phyloP scores from a whole-genome alignment of 805 yeast species.

The Starmerella roubikii region DNA sequence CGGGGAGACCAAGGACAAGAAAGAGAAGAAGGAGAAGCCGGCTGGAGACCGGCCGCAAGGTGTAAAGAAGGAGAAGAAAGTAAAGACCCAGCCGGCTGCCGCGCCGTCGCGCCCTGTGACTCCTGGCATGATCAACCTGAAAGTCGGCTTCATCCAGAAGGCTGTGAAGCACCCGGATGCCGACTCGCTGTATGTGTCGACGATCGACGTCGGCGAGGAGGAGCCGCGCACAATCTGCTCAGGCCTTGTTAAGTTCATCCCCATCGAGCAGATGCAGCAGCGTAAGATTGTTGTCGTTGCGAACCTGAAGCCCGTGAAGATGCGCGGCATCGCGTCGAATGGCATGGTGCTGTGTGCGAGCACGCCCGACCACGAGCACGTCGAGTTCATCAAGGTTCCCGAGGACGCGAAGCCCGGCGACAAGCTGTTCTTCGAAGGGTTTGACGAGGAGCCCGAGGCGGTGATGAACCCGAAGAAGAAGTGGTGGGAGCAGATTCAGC shows the following conservation, averaged over 20 bases:
- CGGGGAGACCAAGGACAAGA: constrained; percentile 36
- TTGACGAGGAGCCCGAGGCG: constrained; percentile 76
- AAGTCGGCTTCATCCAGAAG: constrained; percentile 94
- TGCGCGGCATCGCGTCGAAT: constrained; percentile 91
- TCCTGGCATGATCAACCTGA: constrained; percentile 79
- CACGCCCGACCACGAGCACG: constrained; percentile 42
- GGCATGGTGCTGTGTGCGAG: constrained; percentile 95
- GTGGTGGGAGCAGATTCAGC: constrained; percentile 92
- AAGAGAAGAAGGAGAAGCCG: constrained; percentile 22
- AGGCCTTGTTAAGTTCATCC: constrained; percentile 79
- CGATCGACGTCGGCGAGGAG: constrained; percentile 90
- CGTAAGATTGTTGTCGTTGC: constrained; percentile 84
- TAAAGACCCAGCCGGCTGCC: constrained; percentile 43
- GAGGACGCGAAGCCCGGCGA: constrained; percentile 89
- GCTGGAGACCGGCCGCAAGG: constrained; percentile 17
- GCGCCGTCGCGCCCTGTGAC: constrained; percentile 29
- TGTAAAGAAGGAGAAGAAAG: constrained; percentile 32
- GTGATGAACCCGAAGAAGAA: constrained; percentile 96
- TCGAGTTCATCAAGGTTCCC: constrained; percentile 93
- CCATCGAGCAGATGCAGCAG: constrained; percentile 91
- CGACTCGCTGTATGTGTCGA: constrained; percentile 88
- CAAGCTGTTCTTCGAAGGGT: constrained; percentile 87
- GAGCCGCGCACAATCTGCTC: constrained; percentile 98
- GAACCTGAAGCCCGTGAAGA: constrained; percentile 91
- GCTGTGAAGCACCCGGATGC: constrained; percentile 97